phyloP scores from a whole-genome alignment of 2,329 filamentous ascomycete genomes.

The Kalaharituber pfeilii region DNA sequence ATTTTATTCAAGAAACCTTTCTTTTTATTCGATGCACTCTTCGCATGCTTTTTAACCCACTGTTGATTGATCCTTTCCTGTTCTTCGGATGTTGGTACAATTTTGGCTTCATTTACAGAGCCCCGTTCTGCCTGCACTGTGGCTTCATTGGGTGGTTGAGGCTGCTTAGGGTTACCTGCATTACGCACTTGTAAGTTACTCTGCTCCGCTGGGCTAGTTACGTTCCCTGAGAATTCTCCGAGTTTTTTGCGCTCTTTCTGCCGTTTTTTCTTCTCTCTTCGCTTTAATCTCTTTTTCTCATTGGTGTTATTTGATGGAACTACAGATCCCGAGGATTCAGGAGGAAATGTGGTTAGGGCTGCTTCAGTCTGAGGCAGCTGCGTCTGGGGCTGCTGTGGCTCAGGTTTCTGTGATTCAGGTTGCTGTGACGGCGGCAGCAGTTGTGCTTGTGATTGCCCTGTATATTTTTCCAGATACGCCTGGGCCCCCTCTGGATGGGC shows the following conservation, averaged over 20 bases:
- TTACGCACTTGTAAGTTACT: too few relatives aligned
- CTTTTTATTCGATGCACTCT: constrained; percentile 11
- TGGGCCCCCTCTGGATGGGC: not conserved
- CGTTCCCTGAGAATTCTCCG: too few relatives aligned
- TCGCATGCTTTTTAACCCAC: constrained; percentile 9
- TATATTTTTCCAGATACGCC: not conserved
- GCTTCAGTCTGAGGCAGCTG: not conserved
- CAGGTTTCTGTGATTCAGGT: not conserved
- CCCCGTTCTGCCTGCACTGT: too few relatives aligned
- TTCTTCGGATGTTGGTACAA: not conserved
- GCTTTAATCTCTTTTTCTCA: not conserved
- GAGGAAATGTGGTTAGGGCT: not conserved
- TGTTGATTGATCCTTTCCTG: constrained; percentile 3
- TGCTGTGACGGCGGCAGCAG: not conserved
- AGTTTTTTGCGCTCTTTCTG: not conserved
- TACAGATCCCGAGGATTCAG: too few relatives aligned
- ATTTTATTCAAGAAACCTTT: constrained; percentile 13
- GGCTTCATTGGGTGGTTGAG: too few relatives aligned
- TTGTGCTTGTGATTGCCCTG: not conserved
- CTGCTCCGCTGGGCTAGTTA: too few relatives aligned
- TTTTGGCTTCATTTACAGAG: not conserved
- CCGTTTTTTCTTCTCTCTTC: not conserved
- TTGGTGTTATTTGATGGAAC: not conserved
- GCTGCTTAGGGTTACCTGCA: too few relatives aligned
- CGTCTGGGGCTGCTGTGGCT: not conserved